Evolutionary conservation across 2,329 filamentous ascomycete genomes (phyloP), one percentile per base, ranked within the genome.

Genomic region (Scedosporium aurantiacum): DNA sequence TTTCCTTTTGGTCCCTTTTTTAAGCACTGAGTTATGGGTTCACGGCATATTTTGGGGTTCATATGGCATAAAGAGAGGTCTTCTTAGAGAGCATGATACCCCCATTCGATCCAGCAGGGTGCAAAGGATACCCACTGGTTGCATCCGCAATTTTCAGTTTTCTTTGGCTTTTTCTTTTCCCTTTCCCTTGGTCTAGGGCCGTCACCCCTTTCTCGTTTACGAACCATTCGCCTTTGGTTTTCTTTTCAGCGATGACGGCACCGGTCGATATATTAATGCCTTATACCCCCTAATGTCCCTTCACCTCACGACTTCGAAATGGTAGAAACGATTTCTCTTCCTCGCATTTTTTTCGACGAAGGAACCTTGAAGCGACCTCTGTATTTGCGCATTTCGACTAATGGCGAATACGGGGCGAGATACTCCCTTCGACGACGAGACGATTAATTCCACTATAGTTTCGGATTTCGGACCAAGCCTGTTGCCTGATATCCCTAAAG

Each of bases 71-170:
- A 50, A 60, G 45, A 52, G 47, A 60, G 58, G 58, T 60, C 58
- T 60, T 60, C 58, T 60, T 60, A 41, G 58, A 41, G 58, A 60
- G 58, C 58, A 60, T 54, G 58, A 60, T 60, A 60, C 58, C 58
- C 58, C 57, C 40, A 47, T 54, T 57, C 25, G 54, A 12, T 57
- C 28, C 6, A 14, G 16, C n/a, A 12, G 47, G 43, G 47, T 52
- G 47, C 47, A 52, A 52, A 52, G 47, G 47, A 52, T 52, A 52
- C 47, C 47, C 47, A 52, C 21, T 52, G n/a, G 47, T 52, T 52
- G 47, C 43, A 52, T 56, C 60, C 25, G 16, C 25, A 61, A 61
- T 57, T 32, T 37, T 25, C 54, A n/a, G 25, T 37, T 43, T 43
- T 58, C 27, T 41, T 28, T 45, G 37, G n/a, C 25, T 60, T 54